These are phyloP conservation scores for Sporobolomyces roseus DNA, from an alignment of 768 basidiomycete genomes.

Conservation along the genomic window DNA sequence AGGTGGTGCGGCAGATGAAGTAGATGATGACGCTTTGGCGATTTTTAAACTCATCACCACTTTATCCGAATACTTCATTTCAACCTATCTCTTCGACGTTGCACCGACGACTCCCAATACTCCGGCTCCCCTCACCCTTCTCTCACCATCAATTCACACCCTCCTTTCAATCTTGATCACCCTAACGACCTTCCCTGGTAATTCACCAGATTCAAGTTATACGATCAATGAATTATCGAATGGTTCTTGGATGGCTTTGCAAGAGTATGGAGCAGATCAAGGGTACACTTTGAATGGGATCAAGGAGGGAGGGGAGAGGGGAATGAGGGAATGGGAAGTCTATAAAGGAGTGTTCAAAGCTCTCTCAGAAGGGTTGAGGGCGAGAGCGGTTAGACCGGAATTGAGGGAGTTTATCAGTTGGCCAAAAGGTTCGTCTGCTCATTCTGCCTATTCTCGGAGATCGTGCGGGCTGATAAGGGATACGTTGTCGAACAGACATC, in stretches of 20 bases:
- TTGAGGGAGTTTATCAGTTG: slow-evolving; percentile 21
- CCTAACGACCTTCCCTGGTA: slow-evolving; percentile 39
- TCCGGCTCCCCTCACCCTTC: slow-evolving; percentile 14
- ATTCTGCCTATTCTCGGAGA: no score
- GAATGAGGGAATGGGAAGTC: slow-evolving; percentile 27
- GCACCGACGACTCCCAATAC: not conserved
- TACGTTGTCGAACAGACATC: slow-evolving; percentile 26
- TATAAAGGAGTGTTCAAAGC: slow-evolving; percentile 37
- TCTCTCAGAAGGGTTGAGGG: slow-evolving; percentile 22
- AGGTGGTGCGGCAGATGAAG: no score
- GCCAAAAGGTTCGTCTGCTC: slow-evolving; percentile 40
- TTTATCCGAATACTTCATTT: slow-evolving; percentile 39
- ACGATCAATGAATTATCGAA: slow-evolving; percentile 32
- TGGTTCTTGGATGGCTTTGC: slow-evolving; percentile 40
- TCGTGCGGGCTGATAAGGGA: not conserved
- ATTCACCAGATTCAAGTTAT: slow-evolving; percentile 29
- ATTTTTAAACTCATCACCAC: slow-evolving; percentile 42
- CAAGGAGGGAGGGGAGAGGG: slow-evolving; percentile 12
- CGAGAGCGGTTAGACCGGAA: slow-evolving; percentile 30
- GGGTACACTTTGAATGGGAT: slow-evolving; percentile 31
- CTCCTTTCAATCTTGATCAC: slow-evolving; percentile 37
- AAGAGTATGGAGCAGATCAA: slow-evolving; percentile 41
- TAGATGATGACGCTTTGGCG: slow-evolving; percentile 37
- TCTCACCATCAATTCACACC: slow-evolving; percentile 1
- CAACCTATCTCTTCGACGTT: slow-evolving; percentile 31